These are phyloP conservation scores for Trichoderma citrinoviride DNA, from an alignment of 2,329 filamentous ascomycete species.

Conservation along the genomic window DNA sequence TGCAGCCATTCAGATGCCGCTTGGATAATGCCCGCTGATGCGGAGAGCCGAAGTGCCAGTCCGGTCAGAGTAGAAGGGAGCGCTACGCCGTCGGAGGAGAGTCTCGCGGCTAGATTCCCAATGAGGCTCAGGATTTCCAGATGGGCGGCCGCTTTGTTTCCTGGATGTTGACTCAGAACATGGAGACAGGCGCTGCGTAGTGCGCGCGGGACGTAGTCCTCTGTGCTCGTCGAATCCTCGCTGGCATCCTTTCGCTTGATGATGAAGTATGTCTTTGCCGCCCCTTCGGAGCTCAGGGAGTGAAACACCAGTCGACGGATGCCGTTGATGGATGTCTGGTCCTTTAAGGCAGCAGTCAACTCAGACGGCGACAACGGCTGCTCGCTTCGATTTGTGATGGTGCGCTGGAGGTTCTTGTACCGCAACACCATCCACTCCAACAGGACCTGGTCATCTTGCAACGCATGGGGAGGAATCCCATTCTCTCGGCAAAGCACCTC, in stretches of 20 bases:
- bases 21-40: conserved; percentile 28
- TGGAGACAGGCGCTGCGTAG: conserved; percentile 29
- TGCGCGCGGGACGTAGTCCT: conserved; percentile 23
- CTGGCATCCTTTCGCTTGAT: not conserved
- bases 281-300: conserved; percentile 28
- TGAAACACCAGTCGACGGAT: conserved; percentile 35
- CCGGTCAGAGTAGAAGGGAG: conserved; percentile 33
- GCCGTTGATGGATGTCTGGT: conserved; percentile 29
- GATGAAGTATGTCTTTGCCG: conserved; percentile 25
- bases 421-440: conserved; percentile 39
- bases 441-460: conserved; percentile 33
- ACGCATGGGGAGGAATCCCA: conserved; percentile 33
- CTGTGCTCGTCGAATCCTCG: not conserved
- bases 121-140: conserved; percentile 37
- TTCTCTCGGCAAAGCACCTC: conserved; percentile 30
- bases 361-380: conserved; percentile 20
- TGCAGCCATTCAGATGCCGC: conserved; percentile 30
- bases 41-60: conserved; percentile 34
- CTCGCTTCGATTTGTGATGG: conserved; percentile 8
- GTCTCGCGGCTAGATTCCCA: conserved; percentile 41
- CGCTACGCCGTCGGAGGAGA: conserved; percentile 28
- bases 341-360: conserved; percentile 26
- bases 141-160: not conserved
- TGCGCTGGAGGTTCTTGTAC: conserved; percentile 22
- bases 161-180: conserved; percentile 22